A percentile compares a stretch with the other conserved stretches of the same genome.
These are phyloP conservation scores for Didymella glomerata DNA, from an alignment of 2,329 filamentous ascomycete genomes.

Conservation along the genomic window DNA sequence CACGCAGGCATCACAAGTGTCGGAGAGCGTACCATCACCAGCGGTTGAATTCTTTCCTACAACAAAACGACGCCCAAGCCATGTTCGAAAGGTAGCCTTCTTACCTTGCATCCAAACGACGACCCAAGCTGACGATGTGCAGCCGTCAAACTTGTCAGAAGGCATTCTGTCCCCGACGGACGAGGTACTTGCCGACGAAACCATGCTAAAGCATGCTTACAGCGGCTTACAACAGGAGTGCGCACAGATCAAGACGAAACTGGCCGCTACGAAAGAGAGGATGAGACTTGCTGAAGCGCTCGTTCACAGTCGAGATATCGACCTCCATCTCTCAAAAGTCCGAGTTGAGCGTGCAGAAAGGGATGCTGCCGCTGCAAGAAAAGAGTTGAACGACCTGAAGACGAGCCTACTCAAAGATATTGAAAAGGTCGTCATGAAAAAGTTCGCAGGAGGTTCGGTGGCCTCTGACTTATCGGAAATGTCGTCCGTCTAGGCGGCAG, in stretches of 20 bases:
- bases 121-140: not conserved
- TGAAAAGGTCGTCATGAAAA: slow-evolving; percentile 19
- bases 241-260: slow-evolving; percentile 20
- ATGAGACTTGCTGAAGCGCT: slow-evolving; percentile 25
- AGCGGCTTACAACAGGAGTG: slow-evolving; percentile 24
- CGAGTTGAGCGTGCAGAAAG: slow-evolving; percentile 22
- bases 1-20: slow-evolving; percentile 13
- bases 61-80: slow-evolving; percentile 16
- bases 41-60: slow-evolving; percentile 9
- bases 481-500: slow-evolving; percentile 1
- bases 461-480: slow-evolving; percentile 16
- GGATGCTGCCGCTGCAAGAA: slow-evolving; percentile 20
- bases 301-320: slow-evolving; percentile 19
- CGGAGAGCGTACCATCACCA: slow-evolving; percentile 11
- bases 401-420: slow-evolving; percentile 17
- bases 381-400: slow-evolving; percentile 18
- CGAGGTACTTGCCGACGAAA: slow-evolving; percentile 24
- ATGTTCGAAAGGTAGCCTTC: slow-evolving; percentile 18
- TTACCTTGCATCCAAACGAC: not conserved
- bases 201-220: slow-evolving; percentile 28
- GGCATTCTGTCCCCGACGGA: slow-evolving; percentile 22
- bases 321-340: slow-evolving; percentile 18
- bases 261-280: slow-evolving; percentile 25
- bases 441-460: slow-evolving; percentile 16
- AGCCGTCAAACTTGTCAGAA: slow-evolving; percentile 24